Evolutionary conservation across 805 yeast genomes (phyloP).

Genomic region (Metschnikowia reukaufii): DNA sequence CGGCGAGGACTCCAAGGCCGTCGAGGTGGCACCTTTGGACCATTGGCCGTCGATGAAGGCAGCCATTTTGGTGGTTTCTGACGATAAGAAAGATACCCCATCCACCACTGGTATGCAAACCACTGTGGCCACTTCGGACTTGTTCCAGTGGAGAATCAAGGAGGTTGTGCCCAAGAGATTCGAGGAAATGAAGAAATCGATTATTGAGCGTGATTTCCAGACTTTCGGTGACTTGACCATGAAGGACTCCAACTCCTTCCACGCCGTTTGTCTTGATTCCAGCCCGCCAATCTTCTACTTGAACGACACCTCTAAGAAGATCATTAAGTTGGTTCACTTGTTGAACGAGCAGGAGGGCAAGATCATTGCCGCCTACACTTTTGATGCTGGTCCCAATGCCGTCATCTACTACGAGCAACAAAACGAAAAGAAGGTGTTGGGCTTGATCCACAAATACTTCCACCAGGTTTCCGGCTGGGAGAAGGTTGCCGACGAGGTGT

Average conservation of each 20-base stretch:
- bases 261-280: constrained; percentile 95
- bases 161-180: constrained; percentile 87
- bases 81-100: constrained; percentile 90
- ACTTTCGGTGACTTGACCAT: constrained; percentile 88
- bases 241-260: constrained; percentile 96
- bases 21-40: constrained; percentile 75
- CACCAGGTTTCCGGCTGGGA: constrained; percentile 70
- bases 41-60: constrained; percentile 96
- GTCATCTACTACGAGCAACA: constrained; percentile 83
- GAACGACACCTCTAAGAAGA: constrained; percentile 23
- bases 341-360: constrained; percentile 69
- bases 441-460: constrained; percentile 64
- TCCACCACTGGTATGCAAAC: constrained; percentile 96
- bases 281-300: constrained; percentile 81
- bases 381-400: constrained; percentile 99
- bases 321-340: constrained; percentile 45
- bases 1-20: constrained; percentile 95
- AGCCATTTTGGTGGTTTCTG: constrained; percentile 87
- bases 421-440: constrained; percentile 72
- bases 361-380: constrained; percentile 90
- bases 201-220: constrained; percentile 69
- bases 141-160: constrained; percentile 75
- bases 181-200: constrained; percentile 76
- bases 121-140: constrained; percentile 85
- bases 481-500: constrained; percentile 20